A percentile compares a stretch with the other conserved stretches of the same genome.
Conservation (phyloP, 177 flowering plant genomes). For the Vitis hybrid region DNA sequence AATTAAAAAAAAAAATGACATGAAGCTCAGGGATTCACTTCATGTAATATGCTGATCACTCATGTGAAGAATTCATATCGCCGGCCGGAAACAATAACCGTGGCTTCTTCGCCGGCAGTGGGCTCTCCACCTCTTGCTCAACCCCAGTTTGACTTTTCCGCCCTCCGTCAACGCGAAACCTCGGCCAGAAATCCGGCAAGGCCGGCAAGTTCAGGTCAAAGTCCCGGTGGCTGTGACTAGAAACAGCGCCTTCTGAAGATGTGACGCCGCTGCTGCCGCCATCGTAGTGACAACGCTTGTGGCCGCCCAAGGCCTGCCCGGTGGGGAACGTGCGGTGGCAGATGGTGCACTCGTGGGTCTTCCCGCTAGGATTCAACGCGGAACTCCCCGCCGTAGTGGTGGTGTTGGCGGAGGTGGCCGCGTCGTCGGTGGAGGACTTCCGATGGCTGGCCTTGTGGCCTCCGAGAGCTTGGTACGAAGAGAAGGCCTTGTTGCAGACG, state of each 20-base stretch:
- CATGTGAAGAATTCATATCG: not conserved
- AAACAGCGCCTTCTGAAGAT: constrained; percentile 38
- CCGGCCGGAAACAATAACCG: constrained; percentile 19
- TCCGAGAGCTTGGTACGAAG: constrained; percentile 64
- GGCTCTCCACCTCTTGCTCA: constrained; percentile 70
- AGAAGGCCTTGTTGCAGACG: constrained; percentile 48
- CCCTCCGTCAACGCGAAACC: constrained; percentile 7
- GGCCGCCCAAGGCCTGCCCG: constrained; percentile 69
- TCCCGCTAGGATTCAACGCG: constrained; percentile 19
- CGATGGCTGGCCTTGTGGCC: constrained; percentile 73
- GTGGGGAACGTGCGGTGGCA: constrained; percentile 54
- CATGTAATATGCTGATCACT: not conserved
- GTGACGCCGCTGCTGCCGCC: constrained; percentile 39
- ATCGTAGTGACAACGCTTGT: constrained; percentile 64
- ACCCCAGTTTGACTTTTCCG: constrained; percentile 15
- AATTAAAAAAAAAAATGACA: too few relatives aligned
- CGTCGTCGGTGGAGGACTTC: constrained; percentile 18
- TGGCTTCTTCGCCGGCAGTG: constrained; percentile 54
- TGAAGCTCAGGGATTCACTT: not conserved
- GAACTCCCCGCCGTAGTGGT: constrained; percentile 5
- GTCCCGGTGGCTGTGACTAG: constrained; percentile 30
- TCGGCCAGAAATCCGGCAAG: constrained; percentile 40
- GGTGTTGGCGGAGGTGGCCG: constrained; percentile 14
- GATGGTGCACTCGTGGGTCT: constrained; percentile 48
- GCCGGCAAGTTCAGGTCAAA: constrained; percentile 79